Evolutionary conservation across 192 early-diverging fungal species (phyloP).

Genomic region (Pilobolus umbonatus): DNA sequence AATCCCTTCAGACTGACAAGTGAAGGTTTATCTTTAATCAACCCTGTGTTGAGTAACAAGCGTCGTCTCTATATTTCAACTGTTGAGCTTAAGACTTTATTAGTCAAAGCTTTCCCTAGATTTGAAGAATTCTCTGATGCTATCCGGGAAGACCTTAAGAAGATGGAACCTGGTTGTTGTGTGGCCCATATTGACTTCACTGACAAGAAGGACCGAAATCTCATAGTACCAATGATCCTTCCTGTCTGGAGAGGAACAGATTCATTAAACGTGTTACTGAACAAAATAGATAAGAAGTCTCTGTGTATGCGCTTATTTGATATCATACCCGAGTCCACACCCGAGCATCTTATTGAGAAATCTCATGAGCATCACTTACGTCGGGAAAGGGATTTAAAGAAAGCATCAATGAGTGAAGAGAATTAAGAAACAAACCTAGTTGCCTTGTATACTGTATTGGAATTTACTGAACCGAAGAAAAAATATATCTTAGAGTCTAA

Average conservation of each 20-base stretch:
- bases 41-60: slow-evolving; percentile 42
- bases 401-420: not conserved
- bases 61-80: slow-evolving; percentile 43
- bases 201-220: slow-evolving; percentile 14
- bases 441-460: too few relatives aligned
- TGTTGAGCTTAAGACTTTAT: slow-evolving; percentile 43
- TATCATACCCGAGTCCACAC: slow-evolving; percentile 23
- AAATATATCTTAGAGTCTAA: too few relatives aligned
- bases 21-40: slow-evolving; percentile 63
- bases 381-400: not conserved
- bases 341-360: slow-evolving; percentile 26
- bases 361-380: slow-evolving; percentile 6
- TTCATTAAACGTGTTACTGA: slow-evolving; percentile 69
- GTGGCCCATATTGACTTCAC: slow-evolving; percentile 53
- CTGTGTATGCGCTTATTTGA: slow-evolving; percentile 30
- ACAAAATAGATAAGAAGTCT: slow-evolving; percentile 63
- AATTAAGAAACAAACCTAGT: not conserved
- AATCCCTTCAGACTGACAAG: slow-evolving; percentile 60
- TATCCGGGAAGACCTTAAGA: not conserved
- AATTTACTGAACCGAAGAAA: too few relatives aligned
- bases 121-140: slow-evolving; percentile 28
- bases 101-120: slow-evolving; percentile 46
- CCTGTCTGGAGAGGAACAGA: slow-evolving; percentile 71
- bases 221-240: slow-evolving; percentile 39
- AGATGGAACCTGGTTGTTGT: slow-evolving; percentile 45